A percentile compares a stretch with the other conserved stretches of the same genome.
Evolutionary conservation across 2,329 filamentous ascomycete genomes (phyloP).

Genomic region (Monosporascus sp.): DNA sequence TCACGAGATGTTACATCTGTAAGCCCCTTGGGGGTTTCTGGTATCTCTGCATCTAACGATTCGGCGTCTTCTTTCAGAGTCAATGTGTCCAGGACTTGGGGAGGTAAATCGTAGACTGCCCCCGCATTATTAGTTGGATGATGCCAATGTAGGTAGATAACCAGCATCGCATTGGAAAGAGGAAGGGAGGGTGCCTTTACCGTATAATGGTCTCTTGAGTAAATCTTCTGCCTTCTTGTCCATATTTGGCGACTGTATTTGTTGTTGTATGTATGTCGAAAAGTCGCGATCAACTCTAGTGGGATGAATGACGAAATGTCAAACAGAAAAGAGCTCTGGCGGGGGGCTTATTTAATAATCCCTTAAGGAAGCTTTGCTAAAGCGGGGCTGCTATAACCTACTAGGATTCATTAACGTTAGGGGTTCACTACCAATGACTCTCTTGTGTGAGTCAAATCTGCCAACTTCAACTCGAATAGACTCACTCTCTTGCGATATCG

Average conservation of each 20-base stretch:
- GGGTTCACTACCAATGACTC: no score
- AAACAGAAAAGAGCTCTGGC: background rate
- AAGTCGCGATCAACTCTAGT: background rate
- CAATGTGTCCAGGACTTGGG: constrained; percentile 66
- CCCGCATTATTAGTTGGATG: constrained; percentile 17
- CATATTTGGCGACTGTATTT: constrained; percentile 19
- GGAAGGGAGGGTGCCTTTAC: constrained; percentile 23
- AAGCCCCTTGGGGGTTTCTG: constrained; percentile 18
- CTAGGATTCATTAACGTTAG: no score
- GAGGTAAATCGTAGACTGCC: constrained; percentile 76
- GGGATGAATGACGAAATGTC: background rate
- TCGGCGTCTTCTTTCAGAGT: constrained; percentile 47
- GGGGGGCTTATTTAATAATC: background rate
- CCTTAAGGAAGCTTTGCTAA: background rate
- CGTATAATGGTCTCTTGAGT: constrained; percentile 47
- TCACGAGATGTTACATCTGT: constrained; percentile 16
- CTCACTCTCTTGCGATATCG: no score
- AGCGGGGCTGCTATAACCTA: background rate
- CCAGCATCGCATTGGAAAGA: background rate
- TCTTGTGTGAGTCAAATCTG: constrained; percentile 3
- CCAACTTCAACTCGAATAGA: background rate
- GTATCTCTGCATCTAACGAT: constrained; percentile 24
- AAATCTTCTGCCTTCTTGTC: constrained; percentile 41
- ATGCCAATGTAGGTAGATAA: constrained; percentile 2
- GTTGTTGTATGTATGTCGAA: background rate